Conservation (phyloP, 2,329 filamentous ascomycete species). For the Pezizomycotina sp. region DNA sequence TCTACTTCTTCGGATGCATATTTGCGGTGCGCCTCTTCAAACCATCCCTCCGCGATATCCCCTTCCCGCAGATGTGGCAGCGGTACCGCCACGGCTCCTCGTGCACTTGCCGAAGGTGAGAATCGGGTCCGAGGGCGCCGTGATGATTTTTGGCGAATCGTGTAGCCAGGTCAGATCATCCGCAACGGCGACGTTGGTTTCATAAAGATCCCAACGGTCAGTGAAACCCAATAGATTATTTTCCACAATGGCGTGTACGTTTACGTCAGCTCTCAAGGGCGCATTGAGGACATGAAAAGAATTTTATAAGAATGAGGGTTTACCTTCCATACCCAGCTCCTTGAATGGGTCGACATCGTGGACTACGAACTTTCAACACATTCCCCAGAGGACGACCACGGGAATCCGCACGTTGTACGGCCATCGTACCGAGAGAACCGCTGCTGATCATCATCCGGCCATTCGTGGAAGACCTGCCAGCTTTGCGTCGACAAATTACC, state of each 20-base stretch:
- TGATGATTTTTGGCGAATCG: too few relatives aligned
- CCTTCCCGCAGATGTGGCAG: slow-evolving; percentile 2
- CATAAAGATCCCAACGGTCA: background rate
- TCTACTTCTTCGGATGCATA: too few relatives aligned
- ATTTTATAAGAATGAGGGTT: background rate
- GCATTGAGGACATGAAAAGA: background rate
- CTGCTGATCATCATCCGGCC: slow-evolving; percentile 3
- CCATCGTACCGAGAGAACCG: slow-evolving; percentile 3
- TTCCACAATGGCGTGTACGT: background rate
- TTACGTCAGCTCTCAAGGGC: background rate
- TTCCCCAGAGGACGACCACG: slow-evolving; percentile 5
- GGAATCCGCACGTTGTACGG: slow-evolving; percentile 3
- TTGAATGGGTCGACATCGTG: too few relatives aligned
- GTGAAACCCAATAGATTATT: background rate
- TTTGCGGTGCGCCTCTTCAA: background rate
- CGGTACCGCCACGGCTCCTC: background rate
- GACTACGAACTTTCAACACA: slow-evolving; percentile 9
- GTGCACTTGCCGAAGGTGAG: too few relatives aligned
- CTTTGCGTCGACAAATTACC: too few relatives aligned
- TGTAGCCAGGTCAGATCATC: too few relatives aligned
- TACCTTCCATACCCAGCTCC: too few relatives aligned
- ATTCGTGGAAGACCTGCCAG: slow-evolving; percentile 3
- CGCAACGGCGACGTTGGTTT: too few relatives aligned
- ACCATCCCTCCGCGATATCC: slow-evolving; percentile 3
- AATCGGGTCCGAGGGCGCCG: too few relatives aligned